Evolutionary conservation across 768 basidiomycete genomes (phyloP), one percentile per base, ranked within the genome.

Genomic region (Mycena galopus): DNA sequence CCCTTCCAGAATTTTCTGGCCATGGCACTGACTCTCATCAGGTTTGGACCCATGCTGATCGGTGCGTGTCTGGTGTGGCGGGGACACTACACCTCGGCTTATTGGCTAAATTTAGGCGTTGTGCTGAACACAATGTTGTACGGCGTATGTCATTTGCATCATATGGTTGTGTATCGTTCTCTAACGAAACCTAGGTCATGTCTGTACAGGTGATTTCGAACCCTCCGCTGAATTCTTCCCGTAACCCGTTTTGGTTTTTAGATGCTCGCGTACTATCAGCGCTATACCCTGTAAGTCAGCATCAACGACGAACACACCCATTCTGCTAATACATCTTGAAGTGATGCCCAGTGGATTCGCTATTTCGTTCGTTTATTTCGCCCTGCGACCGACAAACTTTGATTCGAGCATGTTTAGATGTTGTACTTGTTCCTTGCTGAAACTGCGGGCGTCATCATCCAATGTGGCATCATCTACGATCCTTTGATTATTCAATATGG

Each of bases 1-100:
- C 9, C 30, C n/a, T 19, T 50, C n/a, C n/a, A n/a, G n/a, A 10
- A 3, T 37, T 42, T 33, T 14, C 7, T 27, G 11, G 12, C 39
- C n/a, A 6, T 30, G 14, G 21, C n/a, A 25, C 56, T 64, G 21
- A 69, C 33, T 25, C 12, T 14, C 2, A 19, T 25, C 39, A 67
- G 71, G n/a, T 72, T 64, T 12, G 65, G 66, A 23, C 71, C 71
- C 42, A 59, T 72, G 60, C 61, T 72, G 19, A 67, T 71, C 35
- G 70, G 70, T 71, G 29, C 32, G 69, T 53, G 1, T 23, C 14
- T 16, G 17, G 3, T 64, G 29, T 19, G n/a, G n/a, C n/a, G n/a
- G n/a, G n/a, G n/a, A n/a, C n/a, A n/a, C n/a, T n/a, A n/a, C n/a
- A 25, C 19, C 10, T 14, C 3, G 33, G 63, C 51, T 57, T 8